Conservation (phyloP, 345 rosid species). For the Noccaea bulbosa region DNA sequence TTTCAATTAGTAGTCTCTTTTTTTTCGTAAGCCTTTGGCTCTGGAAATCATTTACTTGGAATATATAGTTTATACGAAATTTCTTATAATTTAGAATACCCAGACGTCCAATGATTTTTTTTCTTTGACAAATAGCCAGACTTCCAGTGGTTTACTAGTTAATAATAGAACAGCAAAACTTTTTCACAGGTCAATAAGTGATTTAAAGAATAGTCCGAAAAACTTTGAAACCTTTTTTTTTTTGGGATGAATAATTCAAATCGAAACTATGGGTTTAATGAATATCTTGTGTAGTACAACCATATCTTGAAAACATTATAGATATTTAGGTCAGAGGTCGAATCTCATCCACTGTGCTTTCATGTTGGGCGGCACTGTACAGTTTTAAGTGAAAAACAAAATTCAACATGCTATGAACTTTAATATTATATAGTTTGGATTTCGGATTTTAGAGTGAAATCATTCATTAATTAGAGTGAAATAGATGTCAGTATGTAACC, state of each 20-base stretch:
- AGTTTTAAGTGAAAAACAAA: background rate
- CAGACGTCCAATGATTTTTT: background rate
- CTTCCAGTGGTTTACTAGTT: background rate
- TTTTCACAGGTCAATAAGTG: too few species aligned
- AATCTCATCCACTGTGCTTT: slow-evolving; percentile 12
- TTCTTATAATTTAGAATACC: background rate
- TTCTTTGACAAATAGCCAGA: background rate
- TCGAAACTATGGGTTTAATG: too few species aligned
- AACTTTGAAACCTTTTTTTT: too few species aligned
- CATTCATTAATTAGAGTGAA: background rate
- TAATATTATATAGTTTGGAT: background rate
- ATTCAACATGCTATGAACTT: background rate
- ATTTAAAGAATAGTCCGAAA: too few species aligned
- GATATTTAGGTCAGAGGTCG: slow-evolving; percentile 12
- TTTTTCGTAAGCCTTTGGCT: slow-evolving; percentile 3
- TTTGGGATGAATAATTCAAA: too few species aligned
- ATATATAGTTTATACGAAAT: background rate
- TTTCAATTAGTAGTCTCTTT: slow-evolving; percentile 15
- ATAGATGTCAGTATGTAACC: background rate
- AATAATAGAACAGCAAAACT: too few species aligned
- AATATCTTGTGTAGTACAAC: background rate
- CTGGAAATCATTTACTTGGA: slow-evolving; percentile 22
- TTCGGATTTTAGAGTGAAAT: background rate
- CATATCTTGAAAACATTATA: slow-evolving; percentile 11
- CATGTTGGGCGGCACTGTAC: background rate